Percentiles rank a stretch among this genome's conserved stretches.
Evolutionary conservation across 2,329 filamentous ascomycete genomes (phyloP).

Genomic region (Dactylellina sp.): DNA sequence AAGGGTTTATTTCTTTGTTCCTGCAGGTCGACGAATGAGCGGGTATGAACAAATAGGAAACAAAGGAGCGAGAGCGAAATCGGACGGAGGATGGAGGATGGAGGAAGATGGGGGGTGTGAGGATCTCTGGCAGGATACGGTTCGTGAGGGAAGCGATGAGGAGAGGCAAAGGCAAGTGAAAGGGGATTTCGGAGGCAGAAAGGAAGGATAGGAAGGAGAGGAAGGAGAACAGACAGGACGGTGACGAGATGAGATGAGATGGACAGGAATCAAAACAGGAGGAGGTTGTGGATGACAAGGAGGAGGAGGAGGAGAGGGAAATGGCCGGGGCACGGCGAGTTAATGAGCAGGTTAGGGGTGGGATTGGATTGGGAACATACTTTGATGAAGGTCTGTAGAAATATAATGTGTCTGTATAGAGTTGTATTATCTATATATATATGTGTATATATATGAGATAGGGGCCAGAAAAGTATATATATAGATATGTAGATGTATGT

Average conservation of each 20-base stretch:
- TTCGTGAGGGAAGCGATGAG: neutral
- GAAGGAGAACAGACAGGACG: constrained; percentile 9
- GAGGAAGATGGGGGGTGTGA: too few relatives aligned
- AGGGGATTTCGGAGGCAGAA: neutral
- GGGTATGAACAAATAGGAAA: neutral
- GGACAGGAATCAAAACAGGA: neutral
- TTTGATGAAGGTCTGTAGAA: too few relatives aligned
- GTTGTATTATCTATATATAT: too few relatives aligned
- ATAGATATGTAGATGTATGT: neutral
- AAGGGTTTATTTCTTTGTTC: constrained; percentile 3
- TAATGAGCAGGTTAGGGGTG: neutral
- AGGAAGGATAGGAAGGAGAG: constrained; percentile 13
- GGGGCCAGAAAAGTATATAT: neutral
- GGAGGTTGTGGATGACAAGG: too few relatives aligned
- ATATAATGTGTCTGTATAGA: too few relatives aligned
- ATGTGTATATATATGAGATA: constrained; percentile 7
- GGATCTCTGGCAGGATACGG: neutral
- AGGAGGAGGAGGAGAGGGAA: constrained; percentile 3
- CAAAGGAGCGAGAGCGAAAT: too few relatives aligned
- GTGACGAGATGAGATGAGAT: constrained; percentile 9
- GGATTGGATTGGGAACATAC: neutral
- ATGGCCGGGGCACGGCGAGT: constrained; percentile 16
- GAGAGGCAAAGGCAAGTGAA: too few relatives aligned
- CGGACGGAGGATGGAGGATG: too few relatives aligned
- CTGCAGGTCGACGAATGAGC: constrained; percentile 17